Percentiles rank a stretch among this genome's conserved stretches.
phyloP scores from a whole-genome alignment of 345 rosid genomes.

The Psidium friedrichsthalianum region DNA sequence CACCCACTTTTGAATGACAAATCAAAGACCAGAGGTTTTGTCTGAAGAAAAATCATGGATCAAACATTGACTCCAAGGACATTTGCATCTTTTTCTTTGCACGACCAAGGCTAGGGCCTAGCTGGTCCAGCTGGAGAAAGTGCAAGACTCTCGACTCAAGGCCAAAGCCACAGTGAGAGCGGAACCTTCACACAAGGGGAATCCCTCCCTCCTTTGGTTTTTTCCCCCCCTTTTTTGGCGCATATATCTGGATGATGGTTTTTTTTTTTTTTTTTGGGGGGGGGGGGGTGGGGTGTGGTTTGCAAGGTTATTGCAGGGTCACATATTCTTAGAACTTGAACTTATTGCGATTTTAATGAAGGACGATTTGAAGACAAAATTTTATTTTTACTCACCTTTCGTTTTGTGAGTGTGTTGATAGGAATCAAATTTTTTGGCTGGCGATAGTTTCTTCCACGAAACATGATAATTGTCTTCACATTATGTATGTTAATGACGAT shows the following conservation, averaged over 20 bases:
- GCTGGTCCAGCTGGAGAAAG: not conserved
- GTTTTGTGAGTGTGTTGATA: slow-evolving; percentile 88
- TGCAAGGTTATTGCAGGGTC: not conserved
- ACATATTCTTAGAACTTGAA: not conserved
- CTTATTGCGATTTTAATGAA: not conserved
- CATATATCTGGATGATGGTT: too few relatives aligned
- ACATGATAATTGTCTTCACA: slow-evolving; percentile 92
- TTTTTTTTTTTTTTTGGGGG: too few relatives aligned
- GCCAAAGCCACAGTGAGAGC: not conserved
- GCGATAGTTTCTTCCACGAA: slow-evolving; percentile 93
- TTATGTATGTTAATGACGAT: slow-evolving; percentile 75
- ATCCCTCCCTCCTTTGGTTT: not conserved
- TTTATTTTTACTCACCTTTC: slow-evolving; percentile 46
- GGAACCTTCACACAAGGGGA: not conserved
- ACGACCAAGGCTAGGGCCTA: not conserved
- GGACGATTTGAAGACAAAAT: not conserved
- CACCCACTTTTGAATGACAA: not conserved
- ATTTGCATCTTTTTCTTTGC: not conserved
- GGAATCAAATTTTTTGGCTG: slow-evolving; percentile 92
- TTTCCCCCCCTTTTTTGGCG: too few relatives aligned
- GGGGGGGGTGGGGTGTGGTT: not conserved
- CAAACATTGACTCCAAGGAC: not conserved
- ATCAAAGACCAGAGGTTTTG: not conserved
- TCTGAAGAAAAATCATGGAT: not conserved
- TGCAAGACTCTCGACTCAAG: not conserved